These are phyloP conservation scores for Penicillium lagena DNA, from an alignment of 495 filamentous ascomycete species.

Conservation along the genomic window DNA sequence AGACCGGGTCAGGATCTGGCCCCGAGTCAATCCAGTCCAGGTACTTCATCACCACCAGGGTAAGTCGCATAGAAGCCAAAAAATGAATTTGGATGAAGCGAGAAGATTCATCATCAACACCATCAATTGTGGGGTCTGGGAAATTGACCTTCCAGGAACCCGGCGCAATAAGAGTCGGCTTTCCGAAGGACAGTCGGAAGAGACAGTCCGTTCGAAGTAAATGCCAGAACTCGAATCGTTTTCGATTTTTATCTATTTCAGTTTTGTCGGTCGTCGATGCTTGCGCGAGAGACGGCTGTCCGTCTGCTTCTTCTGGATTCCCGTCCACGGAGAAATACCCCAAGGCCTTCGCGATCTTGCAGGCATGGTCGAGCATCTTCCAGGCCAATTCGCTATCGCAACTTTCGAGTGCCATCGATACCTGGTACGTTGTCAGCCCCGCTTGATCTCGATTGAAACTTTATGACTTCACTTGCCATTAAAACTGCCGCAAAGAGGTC, in stretches of 20 bases:
- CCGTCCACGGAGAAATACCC: constrained; percentile 14
- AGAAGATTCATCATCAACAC: constrained; percentile 7
- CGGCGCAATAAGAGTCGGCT: constrained; percentile 7
- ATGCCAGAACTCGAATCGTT: constrained; percentile 20
- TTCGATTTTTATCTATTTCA: constrained; percentile 11
- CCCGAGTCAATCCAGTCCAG: constrained; percentile 4
- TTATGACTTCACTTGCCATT: no score
- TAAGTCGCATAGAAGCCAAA: constrained; percentile 16
- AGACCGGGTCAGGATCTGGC: background rate
- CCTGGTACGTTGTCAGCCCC: constrained; percentile 3
- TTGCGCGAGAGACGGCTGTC: background rate
- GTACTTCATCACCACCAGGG: constrained; percentile 10
- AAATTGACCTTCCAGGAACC: constrained; percentile 18
- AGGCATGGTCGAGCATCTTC: constrained; percentile 6
- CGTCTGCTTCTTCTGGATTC: background rate
- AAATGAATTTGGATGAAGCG: constrained; percentile 17
- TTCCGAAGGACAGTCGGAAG: constrained; percentile 13
- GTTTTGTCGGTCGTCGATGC: background rate
- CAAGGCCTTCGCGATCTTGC: constrained; percentile 5
- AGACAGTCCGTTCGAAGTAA: constrained; percentile 12
- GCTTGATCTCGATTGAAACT: no score
- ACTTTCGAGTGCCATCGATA: constrained; percentile 10
- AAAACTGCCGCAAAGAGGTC: no score
- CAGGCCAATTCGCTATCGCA: constrained; percentile 11
- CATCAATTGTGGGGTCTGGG: constrained; percentile 13